These are phyloP conservation scores for Sporothrix euskadiensis DNA, from an alignment of 2,329 filamentous ascomycete genomes.

Conservation along the genomic window DNA sequence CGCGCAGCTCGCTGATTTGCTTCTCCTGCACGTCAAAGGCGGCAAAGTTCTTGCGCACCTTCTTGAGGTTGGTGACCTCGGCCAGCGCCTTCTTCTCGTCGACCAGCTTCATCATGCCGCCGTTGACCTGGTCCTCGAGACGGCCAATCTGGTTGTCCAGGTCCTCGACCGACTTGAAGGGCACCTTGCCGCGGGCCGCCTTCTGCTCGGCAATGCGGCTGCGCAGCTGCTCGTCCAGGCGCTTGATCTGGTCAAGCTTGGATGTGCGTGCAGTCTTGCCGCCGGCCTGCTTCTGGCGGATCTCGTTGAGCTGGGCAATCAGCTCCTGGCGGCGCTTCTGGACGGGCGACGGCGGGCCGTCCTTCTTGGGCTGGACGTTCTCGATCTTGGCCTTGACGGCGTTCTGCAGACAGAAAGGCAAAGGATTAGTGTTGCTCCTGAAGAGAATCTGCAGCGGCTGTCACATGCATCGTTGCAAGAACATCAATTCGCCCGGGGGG, in stretches of 20 bases:
- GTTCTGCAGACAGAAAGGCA: slow-evolving; percentile 58
- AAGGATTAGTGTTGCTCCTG: neutral
- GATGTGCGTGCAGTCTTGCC: slow-evolving; percentile 79
- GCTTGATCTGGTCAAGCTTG: slow-evolving; percentile 88
- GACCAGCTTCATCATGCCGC: slow-evolving; percentile 89
- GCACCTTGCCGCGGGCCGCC: slow-evolving; percentile 73
- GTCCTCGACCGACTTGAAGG: slow-evolving; percentile 86
- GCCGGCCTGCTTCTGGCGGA: slow-evolving; percentile 81
- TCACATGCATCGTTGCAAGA: neutral
- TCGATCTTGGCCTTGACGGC: slow-evolving; percentile 88
- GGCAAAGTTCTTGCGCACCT: slow-evolving; percentile 87
- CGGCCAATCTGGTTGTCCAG: slow-evolving; percentile 78
- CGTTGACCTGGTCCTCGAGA: slow-evolving; percentile 83
- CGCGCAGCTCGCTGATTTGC: slow-evolving; percentile 82
- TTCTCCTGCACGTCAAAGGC: slow-evolving; percentile 84
- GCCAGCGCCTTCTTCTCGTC: slow-evolving; percentile 93
- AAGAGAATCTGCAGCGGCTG: neutral
- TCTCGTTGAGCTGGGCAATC: slow-evolving; percentile 76
- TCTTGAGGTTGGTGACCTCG: slow-evolving; percentile 80
- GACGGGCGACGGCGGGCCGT: slow-evolving; percentile 71
- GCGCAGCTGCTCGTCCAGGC: slow-evolving; percentile 85
- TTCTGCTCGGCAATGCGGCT: slow-evolving; percentile 85
- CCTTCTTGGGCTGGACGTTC: slow-evolving; percentile 71
- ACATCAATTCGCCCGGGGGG: neutral
- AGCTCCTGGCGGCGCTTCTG: slow-evolving; percentile 85